Evolutionary conservation across 345 rosid species (phyloP).

Genomic region (Euphorbia pulcherrima): DNA sequence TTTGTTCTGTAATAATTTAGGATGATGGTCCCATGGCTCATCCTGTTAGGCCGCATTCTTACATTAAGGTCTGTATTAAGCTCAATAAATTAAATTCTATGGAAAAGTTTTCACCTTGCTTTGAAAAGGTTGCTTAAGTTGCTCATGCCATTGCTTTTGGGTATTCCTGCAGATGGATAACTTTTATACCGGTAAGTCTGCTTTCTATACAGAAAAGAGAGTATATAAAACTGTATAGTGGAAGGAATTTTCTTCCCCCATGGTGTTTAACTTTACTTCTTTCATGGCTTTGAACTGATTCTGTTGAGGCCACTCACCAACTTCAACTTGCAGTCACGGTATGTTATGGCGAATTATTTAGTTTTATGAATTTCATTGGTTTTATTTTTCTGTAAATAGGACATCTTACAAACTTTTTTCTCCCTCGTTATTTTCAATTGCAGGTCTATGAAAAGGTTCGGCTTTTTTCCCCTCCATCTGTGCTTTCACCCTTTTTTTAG

Average conservation of each 20-base stretch:
- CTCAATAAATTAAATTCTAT: not conserved
- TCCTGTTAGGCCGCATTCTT: constrained; percentile 97
- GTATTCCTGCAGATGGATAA: constrained; percentile 80
- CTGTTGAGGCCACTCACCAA: constrained; percentile 25
- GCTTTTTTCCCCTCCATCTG: constrained; percentile 9
- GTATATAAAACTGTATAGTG: constrained; percentile 6
- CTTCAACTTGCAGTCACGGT: constrained; percentile 78
- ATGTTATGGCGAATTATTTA: constrained; percentile 22
- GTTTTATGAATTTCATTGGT: not conserved
- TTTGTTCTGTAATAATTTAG: constrained; percentile 32
- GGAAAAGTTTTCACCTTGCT: not conserved
- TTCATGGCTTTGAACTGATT: constrained; percentile 27
- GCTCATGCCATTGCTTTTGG: constrained; percentile 22
- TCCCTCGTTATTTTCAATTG: constrained; percentile 26
- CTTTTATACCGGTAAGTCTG: constrained; percentile 83
- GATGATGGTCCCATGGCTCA: constrained; percentile 99
- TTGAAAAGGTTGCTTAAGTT: not conserved
- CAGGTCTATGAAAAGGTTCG: constrained; percentile 98
- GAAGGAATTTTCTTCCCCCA: constrained; percentile 16
- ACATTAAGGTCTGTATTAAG: constrained; percentile 68
- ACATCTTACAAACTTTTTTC: constrained; percentile 25
- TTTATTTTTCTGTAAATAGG: constrained; percentile 12
- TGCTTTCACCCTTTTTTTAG: not conserved
- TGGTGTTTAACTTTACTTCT: constrained; percentile 18
- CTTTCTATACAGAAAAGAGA: constrained; percentile 6